Percentiles rank a stretch among this genome's conserved stretches.
phyloP scores from a whole-genome alignment of 2,329 filamentous ascomycete genomes.

The Pyrenochaeta sp. region DNA sequence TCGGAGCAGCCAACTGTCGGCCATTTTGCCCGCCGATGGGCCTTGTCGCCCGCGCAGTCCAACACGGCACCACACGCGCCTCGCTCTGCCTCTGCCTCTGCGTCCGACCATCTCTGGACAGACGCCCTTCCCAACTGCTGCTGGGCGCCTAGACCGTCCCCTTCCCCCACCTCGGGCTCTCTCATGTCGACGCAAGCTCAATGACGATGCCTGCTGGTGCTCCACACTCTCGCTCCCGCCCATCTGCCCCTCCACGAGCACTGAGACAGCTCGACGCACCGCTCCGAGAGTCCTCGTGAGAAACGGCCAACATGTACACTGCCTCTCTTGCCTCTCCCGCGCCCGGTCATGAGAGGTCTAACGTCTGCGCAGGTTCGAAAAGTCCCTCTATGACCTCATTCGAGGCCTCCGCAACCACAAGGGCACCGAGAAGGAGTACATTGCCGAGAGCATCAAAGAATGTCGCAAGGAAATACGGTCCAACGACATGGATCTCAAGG shows the following conservation, averaged over 20 bases:
- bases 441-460: slow-evolving; percentile 92
- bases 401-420: slow-evolving; percentile 94
- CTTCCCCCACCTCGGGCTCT: slow-evolving; percentile 2
- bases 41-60: too few species aligned
- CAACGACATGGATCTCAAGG: slow-evolving; percentile 97
- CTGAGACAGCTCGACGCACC: slow-evolving; percentile 21
- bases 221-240: slow-evolving; percentile 25
- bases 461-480: slow-evolving; percentile 91
- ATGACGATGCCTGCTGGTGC: slow-evolving; percentile 44
- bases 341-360: slow-evolving; percentile 12
- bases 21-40: slow-evolving; percentile 3
- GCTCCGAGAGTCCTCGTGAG: slow-evolving; percentile 22
- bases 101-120: too few species aligned
- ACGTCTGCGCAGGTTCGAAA: slow-evolving; percentile 82
- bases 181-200: slow-evolving; percentile 27
- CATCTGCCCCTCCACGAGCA: slow-evolving; percentile 38
- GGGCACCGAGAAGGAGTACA: slow-evolving; percentile 93
- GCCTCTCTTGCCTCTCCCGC: too few species aligned
- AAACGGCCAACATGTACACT: slow-evolving; percentile 36
- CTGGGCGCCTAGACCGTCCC: too few species aligned
- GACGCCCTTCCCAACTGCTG: too few species aligned
- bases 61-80: background rate
- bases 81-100: too few species aligned
- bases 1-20: slow-evolving; percentile 10
- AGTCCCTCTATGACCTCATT: slow-evolving; percentile 98